Base-by-base conservation (phyloP, 768 basidiomycete genomes). In the Termitomyces titanicus region DNA sequence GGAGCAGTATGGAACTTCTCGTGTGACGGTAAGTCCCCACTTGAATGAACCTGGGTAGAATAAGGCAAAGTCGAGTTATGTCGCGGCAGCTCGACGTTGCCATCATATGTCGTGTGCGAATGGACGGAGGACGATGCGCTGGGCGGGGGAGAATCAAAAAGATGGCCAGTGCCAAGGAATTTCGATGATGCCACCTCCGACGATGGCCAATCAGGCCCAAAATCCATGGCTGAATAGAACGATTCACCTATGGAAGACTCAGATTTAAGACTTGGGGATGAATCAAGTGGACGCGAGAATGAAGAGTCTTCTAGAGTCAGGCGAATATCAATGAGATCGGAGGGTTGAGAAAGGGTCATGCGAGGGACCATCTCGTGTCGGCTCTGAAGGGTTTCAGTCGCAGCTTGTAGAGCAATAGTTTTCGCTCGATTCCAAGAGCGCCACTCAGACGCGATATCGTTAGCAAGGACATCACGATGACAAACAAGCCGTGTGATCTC, bases 391-490 rank as follows among this genome's bases (percentile, higher is more conserved):
- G 81, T 83, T 62, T 86, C 81, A 39, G 81, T 84, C 7, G 92
- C 92, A 22, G 83, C 84, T 59, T 81, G 82, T 56, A 94, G 69
- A 25, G 92, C 92, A n/a, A 86, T 74, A 42, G 79, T 77, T 61
- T 86, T 87, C 24, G 85, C 82, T 48, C 78, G 72, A 59, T 77
- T 79, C 82, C 87, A 87, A 46, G 85, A 81, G 33, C 77, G 76
- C 51, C 79, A 77, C 65, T 92, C 92, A 3, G 82, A 82, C 40
- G 78, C 75, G n/a, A 95, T 77, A 67, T 98, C 95, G 31, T 80
- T 75, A 10, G 76, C 73, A 45, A 98, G 79, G 11, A 95, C 81
- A 46, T 83, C 81, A 18, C 86, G 86, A 67, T 93, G 86, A 64
- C 91, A 89, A n/a, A 73, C 69, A 31, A 89, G 72, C 64, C 83